Percentiles rank a stretch among this genome's conserved stretches.
phyloP scores from a whole-genome alignment of 1,284 basidiomycete species.

The Schizopora paradoxa region DNA sequence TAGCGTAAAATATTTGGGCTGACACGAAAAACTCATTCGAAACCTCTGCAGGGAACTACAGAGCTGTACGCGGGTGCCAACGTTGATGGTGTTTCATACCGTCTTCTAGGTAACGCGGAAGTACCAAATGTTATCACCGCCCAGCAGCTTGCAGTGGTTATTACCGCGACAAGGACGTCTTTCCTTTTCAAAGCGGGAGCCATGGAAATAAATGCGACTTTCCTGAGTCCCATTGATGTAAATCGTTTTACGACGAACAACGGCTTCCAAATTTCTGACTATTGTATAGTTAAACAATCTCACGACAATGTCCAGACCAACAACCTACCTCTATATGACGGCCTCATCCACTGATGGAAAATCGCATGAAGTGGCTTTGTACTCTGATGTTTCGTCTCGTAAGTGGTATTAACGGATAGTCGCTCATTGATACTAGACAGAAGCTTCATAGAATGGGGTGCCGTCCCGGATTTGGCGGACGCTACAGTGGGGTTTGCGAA shows the following conservation, averaged over 20 bases:
- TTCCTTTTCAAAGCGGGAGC: conserved; percentile 33
- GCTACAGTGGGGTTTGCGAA: conserved; percentile 29
- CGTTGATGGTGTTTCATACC: too few relatives aligned
- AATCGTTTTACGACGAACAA: too few relatives aligned
- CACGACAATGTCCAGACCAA: too few relatives aligned
- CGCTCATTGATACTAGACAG: too few relatives aligned
- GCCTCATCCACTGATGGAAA: conserved; percentile 31
- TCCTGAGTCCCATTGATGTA: conserved; percentile 38
- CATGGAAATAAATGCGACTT: conserved; percentile 34
- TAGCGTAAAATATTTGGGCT: too few relatives aligned
- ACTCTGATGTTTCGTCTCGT: conserved; percentile 32
- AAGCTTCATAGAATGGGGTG: conserved; percentile 36
- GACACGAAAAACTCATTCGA: too few relatives aligned
- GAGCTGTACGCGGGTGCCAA: conserved; percentile 2
- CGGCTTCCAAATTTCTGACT: too few relatives aligned
- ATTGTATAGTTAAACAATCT: too few relatives aligned
- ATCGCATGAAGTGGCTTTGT: conserved; percentile 33
- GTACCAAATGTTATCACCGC: neutral
- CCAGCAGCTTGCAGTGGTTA: conserved; percentile 17
- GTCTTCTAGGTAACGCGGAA: too few relatives aligned
- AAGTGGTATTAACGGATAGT: conserved; percentile 1
- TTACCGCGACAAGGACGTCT: conserved; percentile 34
- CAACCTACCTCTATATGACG: conserved; percentile 36
- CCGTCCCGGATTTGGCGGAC: conserved; percentile 27
- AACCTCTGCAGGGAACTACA: too few relatives aligned